phyloP scores from a whole-genome alignment of 306 rosid genomes.

The Dalbergia oliveri region DNA sequence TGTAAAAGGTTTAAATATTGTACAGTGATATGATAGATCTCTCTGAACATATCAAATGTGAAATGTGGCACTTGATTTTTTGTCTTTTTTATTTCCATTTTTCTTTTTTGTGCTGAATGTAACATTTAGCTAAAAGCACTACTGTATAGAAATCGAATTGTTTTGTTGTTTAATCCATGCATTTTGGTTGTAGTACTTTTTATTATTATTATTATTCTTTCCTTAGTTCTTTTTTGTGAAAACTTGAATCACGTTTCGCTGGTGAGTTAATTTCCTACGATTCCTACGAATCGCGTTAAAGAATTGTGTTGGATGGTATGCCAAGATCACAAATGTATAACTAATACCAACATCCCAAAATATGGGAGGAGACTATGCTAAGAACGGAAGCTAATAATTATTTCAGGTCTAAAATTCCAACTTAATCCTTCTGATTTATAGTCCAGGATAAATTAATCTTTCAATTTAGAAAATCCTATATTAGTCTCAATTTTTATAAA shows the following conservation, averaged over 20 bases:
- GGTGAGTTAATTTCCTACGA: neutral
- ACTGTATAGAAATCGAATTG: neutral
- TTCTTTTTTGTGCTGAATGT: no score
- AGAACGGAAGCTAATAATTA: neutral
- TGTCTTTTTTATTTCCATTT: neutral
- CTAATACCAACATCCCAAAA: neutral
- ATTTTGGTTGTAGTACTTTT: neutral
- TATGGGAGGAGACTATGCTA: no score
- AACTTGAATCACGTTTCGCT: neutral
- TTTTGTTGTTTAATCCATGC: neutral
- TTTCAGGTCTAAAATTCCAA: no score
- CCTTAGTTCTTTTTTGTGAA: neutral
- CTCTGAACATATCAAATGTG: neutral
- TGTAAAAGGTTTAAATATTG: neutral
- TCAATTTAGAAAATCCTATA: no score
- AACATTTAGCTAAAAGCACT: neutral
- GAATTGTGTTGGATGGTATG: neutral
- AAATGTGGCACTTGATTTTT: neutral
- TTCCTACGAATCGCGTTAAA: no score
- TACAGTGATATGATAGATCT: neutral
- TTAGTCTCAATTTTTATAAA: no score
- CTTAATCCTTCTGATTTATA: no score
- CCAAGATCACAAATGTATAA: neutral
- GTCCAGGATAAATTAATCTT: no score
- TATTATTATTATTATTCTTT: no score